These are phyloP conservation scores for Capniomyces stellatus DNA, from an alignment of 371 early-diverging fungal species.

Conservation along the genomic window DNA sequence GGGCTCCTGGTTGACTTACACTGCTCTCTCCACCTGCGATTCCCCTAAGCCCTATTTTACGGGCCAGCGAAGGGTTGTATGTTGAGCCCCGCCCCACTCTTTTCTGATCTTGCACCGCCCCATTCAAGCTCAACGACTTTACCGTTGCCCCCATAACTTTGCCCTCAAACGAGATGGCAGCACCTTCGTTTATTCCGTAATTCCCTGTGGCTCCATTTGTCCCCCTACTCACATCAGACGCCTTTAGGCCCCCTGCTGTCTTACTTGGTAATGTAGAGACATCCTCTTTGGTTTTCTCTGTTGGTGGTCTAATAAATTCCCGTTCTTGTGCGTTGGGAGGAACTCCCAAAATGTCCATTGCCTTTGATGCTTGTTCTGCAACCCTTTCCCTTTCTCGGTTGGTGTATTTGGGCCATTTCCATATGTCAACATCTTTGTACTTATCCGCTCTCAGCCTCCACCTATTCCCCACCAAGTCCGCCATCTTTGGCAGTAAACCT, in stretches of 20 bases:
- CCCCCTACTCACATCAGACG: no score
- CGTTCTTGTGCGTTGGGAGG: neutral
- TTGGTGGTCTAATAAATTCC: neutral
- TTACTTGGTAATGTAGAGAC: neutral
- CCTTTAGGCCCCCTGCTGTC: neutral
- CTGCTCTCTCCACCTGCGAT: neutral
- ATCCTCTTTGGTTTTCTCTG: neutral
- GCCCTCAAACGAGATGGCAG: no score
- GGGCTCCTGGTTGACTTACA: neutral
- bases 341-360: neutral
- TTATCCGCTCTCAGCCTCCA: neutral
- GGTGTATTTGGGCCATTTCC: neutral
- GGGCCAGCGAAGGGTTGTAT: neutral
- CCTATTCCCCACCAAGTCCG: neutral
- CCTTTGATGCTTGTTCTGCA: neutral
- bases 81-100: neutral
- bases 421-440: neutral
- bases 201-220: no score
- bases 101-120: neutral
- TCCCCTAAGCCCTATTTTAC: neutral
- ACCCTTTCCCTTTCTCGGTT: neutral
- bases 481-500: neutral
- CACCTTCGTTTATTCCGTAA: no score
- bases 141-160: no score
- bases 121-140: neutral